Conservation (phyloP, 1,284 basidiomycete species). For the Austroboletus niveus region DNA sequence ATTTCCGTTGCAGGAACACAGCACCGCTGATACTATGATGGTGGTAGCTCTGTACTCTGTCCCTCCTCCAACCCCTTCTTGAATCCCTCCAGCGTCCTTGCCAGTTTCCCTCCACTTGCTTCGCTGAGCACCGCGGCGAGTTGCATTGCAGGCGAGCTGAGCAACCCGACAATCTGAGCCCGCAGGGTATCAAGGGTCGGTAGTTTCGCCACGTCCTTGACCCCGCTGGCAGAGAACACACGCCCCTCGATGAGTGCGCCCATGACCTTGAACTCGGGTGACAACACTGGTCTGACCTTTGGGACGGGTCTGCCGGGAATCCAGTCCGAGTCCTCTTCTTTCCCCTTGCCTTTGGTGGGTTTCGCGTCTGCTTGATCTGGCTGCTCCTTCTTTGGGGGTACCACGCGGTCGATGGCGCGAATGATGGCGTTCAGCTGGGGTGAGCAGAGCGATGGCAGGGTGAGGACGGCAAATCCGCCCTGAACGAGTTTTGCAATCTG, state of each 20-base stretch:
- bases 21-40: constrained; percentile 19
- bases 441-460: constrained; percentile 66
- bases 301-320: constrained; percentile 67
- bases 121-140: constrained; percentile 66
- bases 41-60: constrained; percentile 22
- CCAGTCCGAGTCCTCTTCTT: constrained; percentile 54
- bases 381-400: constrained; percentile 52
- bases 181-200: constrained; percentile 70
- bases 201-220: constrained; percentile 62
- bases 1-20: neutral
- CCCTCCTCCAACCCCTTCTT: constrained; percentile 69
- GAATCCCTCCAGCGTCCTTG: constrained; percentile 75
- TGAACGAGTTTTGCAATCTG: constrained; percentile 53
- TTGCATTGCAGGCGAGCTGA: constrained; percentile 70
- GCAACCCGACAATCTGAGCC: constrained; percentile 72
- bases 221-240: constrained; percentile 56
- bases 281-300: constrained; percentile 47
- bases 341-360: constrained; percentile 42
- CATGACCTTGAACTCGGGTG: constrained; percentile 66
- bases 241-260: constrained; percentile 75
- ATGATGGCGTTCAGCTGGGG: constrained; percentile 66
- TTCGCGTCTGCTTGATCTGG: constrained; percentile 45
- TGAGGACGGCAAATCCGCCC: constrained; percentile 65
- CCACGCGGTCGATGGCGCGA: constrained; percentile 63
- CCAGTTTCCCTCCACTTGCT: constrained; percentile 71